Evolutionary conservation across 805 yeast genomes (phyloP), one percentile per base, ranked within the genome.

Genomic region (Candida patagonica): DNA sequence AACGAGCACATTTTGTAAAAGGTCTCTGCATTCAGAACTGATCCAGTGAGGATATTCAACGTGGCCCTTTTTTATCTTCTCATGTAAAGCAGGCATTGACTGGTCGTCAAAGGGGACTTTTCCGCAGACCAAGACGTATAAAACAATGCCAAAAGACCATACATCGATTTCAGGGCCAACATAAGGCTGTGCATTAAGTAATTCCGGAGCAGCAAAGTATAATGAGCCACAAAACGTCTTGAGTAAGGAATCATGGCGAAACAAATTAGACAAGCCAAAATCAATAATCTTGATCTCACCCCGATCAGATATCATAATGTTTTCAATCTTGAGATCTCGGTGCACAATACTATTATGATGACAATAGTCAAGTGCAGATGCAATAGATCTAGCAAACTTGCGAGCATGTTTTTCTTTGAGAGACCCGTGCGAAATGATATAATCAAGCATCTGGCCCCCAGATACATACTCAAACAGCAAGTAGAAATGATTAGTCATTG

Each of bases 51-150:
- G 97, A 59, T 92, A 92, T 49, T 87, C 95, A 8, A 92, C 95
- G 46, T 77, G 70, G 30, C 97, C 98, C 49, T 78, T 74, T 58
- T 89, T 92, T 58, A 92, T 92, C 60, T 88, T 88, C 47, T 86
- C 94, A 59, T 92, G 98, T 51, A 92, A 68, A 1, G 83, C 88
- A 34, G 88, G 79, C 47, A 94, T 94, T 49, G 84, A 78, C 53
- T 86, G 94, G 57, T 92, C 97, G 60, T 92, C 98, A 59, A 92
- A 92, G 6, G 99, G 99, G 10, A 92, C 97, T 59, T 86, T 88
- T 41, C 99, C 99, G 59, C 96, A 88, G 2, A 92, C 96, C 45
- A 92, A 68, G 6, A 92, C 99, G 56, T 86, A 92, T 37, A 92
- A 64, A 0, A 92, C 97, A 24, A 92, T 95, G 48, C 98, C 98